Evolutionary conservation across 352 stramenopile genomes (phyloP), one percentile per base, ranked within the genome.

Genomic region (Pythium vanterpoolii): DNA sequence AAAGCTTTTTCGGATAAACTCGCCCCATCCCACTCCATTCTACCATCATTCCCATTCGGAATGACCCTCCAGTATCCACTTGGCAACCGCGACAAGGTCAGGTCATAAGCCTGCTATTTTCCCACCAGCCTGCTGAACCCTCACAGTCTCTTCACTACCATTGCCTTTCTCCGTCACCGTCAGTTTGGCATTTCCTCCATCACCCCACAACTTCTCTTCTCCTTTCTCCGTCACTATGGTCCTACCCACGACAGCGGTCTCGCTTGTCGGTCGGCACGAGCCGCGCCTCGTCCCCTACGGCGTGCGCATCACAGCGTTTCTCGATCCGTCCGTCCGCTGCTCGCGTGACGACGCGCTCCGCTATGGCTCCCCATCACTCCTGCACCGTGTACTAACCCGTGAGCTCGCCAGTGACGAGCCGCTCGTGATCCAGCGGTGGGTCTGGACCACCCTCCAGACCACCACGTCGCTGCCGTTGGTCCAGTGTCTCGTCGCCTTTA

Each of bases 301-400:
- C 30, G 1, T 2, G 2, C 39, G 23, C 23, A 52, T 65, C 42
- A 49, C 21, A 13, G 24, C 18, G 4, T 58, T 65, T 21, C 48
- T 65, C 14, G 58, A 65, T 19, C 39, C 8, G 28, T 65, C 58
- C 5, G 14, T 30, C 4, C 40, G 24, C 49, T 31, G 54, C 40
- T 55, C 58, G 3, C 31, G 31, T 1, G 30, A 43, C 1, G 38
- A 54, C 21, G 58, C 58, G 4, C 14, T 65, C 39, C 48, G 40
- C 8, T 31, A 11, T 0, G 48, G 39, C 31, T 46, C 24, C 7
- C 40, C 42, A 1, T 23, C 16, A 23, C 49, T 65, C 10, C 28
- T 65, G 21, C 19, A 59, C n/a, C 58, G 49, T 16, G 58, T 65
- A 26, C 42, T 65, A 7, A 34, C 50, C 16, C 48, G 58, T 9